Evolutionary conservation across 176 grass and related monocot species (phyloP), one percentile per base, ranked within the genome.

Genomic region (Elaeis guineensis): DNA sequence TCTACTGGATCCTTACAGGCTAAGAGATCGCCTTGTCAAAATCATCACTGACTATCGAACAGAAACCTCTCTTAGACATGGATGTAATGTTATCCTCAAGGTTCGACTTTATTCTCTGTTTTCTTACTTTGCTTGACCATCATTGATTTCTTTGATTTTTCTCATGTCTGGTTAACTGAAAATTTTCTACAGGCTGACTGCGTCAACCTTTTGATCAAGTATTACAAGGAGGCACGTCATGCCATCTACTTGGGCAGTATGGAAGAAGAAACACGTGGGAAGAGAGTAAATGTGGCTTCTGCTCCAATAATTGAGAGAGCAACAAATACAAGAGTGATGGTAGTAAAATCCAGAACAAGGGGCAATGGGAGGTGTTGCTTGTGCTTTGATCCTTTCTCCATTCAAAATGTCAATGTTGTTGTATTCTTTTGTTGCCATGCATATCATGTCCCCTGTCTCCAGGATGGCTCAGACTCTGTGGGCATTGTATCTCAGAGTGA

Each of bases 81-180:
- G 93, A 69, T 98, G 93, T 73, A 98, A 98, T 23, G 87, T 85
- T 82, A 98, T 98, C 73, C 84, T 98, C 28, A 98, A 92, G 93
- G 93, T 77, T 30, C 50, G 11, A 6, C 63, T 67, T 55, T 20
- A 60, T 54, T 14, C 50, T 79, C 16, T 61, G 9, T 3, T 35
- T 19, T 58, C 28, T 49, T 69, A 16, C 52, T 57, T 67, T 19
- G 2, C 0, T 44, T 3, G 35, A 44, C 35, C 48, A 35, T 20
- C 12, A 25, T 1, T 61, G 74, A 11, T 68, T 73, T 1, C 7
- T 24, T 54, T 32, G 3, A 54, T 19, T 54, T 28, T 54, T 22
- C 16, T 48, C 59, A 62, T 57, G 50, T 57, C 55, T 14, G 35
- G 8, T 44, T 44, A 44, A 12, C 35, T 49, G 32, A 63, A 57